Evolutionary conservation across 768 basidiomycete species (phyloP).

Genomic region (Lentinula boryana): DNA sequence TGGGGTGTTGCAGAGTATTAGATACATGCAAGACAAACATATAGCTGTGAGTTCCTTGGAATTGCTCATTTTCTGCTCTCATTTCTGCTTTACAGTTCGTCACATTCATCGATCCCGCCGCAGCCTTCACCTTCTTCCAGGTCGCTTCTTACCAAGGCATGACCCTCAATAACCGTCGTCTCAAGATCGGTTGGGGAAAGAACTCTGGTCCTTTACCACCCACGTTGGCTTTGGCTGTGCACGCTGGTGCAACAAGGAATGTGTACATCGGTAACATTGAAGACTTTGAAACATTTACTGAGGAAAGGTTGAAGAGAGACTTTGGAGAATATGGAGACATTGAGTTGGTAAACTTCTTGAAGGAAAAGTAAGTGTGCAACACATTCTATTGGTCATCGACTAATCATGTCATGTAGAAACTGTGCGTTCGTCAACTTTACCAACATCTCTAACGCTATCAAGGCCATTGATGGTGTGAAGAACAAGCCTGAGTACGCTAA

Average conservation of each 20-base stretch:
- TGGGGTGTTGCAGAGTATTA: slow-evolving; percentile 92
- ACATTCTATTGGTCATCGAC: background rate
- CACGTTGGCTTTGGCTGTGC: slow-evolving; percentile 80
- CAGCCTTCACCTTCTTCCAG: slow-evolving; percentile 92
- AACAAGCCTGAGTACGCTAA: slow-evolving; percentile 84
- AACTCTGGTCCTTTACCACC: slow-evolving; percentile 85
- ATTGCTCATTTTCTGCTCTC: background rate
- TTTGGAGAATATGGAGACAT: slow-evolving; percentile 97
- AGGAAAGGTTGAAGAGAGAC: slow-evolving; percentile 86
- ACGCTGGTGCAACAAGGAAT: slow-evolving; percentile 91
- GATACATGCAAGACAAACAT: slow-evolving; percentile 96
- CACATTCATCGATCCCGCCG: slow-evolving; percentile 91
- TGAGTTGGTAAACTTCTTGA: slow-evolving; percentile 92
- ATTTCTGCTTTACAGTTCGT: slow-evolving; percentile 58
- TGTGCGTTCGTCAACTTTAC: slow-evolving; percentile 97
- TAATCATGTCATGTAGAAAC: slow-evolving; percentile 46
- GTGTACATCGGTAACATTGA: slow-evolving; percentile 96
- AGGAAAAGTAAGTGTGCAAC: slow-evolving; percentile 69
- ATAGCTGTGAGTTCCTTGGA: slow-evolving; percentile 65
- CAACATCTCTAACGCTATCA: slow-evolving; percentile 91
- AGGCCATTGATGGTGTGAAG: slow-evolving; percentile 97
- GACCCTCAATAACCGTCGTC: slow-evolving; percentile 85
- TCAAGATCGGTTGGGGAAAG: slow-evolving; percentile 99
- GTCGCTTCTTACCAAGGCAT: slow-evolving; percentile 87
- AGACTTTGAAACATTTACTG: slow-evolving; percentile 88